Base-by-base conservation (phyloP, 306 rosid genomes). In the Vigna nakashimae region DNA sequence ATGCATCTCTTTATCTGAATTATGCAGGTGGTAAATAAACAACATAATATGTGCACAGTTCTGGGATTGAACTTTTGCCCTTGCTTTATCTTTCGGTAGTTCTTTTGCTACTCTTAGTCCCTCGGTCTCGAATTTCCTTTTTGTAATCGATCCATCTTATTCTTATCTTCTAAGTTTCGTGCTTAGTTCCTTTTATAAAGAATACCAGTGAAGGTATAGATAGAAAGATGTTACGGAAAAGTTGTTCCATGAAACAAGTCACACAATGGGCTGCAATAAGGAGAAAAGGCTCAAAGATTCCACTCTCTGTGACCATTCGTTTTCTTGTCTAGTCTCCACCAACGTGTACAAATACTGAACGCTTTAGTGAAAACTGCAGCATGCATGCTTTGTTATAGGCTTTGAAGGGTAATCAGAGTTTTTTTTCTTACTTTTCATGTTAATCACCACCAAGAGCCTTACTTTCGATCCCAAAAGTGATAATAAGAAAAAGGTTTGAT, bases 1-100 rank as follows among this genome's bases (percentile, higher is more conserved):
- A 26, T 26, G 28, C 28, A 26, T 34, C 7, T 55, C 46, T 71
- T 60, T 18, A 1, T 65, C 30, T 82, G 17, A 36, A 81, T 36
- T 50, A 9, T 83, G 84, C 96, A 93, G 98, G 85, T 82, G 40
- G 91, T 7, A 93, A 91, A 78, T 91, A 84, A 86, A 62, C 53
- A 65, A 57, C 12, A 57, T n/a, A 53, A 42, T 45, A 22, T 69
- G 76, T 82, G 86, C 79, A 82, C 75, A 71, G 52, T 49, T 71
- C 84, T 67, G 74, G 20, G 43, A 52, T 57, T 79, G 82, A 74
- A 70, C 82, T 17, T 76, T 76, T 79, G 77, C n/a, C 81, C 3
- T 30, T 30, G 34, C 34, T 30, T 30, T 30, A 30, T 55, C 20
- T 13, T 26, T 76, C 22, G 34, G 38, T 51, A 50, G 34, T 26